phyloP scores from a whole-genome alignment of 1,284 basidiomycete species.

The Thelephora terrestris region DNA sequence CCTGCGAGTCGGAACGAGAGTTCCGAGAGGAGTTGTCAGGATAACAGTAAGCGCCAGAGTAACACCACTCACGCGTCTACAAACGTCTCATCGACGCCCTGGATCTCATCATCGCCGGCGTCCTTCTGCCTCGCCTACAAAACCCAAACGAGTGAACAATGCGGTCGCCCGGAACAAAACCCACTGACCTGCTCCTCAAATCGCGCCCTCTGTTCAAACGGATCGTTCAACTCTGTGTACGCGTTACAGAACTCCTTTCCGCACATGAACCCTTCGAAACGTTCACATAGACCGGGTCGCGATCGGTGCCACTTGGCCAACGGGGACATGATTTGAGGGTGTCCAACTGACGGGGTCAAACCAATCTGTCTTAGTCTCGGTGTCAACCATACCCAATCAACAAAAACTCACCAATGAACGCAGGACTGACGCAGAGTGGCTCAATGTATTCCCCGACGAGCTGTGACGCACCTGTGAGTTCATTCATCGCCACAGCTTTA shows the following conservation, averaged over 20 bases:
- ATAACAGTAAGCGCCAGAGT: slow-evolving; percentile 1
- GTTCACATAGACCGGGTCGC: slow-evolving; percentile 90
- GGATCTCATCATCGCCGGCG: slow-evolving; percentile 95
- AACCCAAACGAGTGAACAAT: slow-evolving; percentile 2
- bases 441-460: slow-evolving; percentile 98
- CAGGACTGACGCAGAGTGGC: slow-evolving; percentile 90
- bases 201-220: slow-evolving; percentile 90
- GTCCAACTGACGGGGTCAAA: slow-evolving; percentile 56
- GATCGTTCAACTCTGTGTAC: slow-evolving; percentile 98
- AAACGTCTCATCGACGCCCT: slow-evolving; percentile 93
- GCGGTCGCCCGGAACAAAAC: neutral
- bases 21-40: slow-evolving; percentile 1
- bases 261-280: slow-evolving; percentile 97
- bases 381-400: neutral
- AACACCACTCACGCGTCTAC: slow-evolving; percentile 67
- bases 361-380: slow-evolving; percentile 2
- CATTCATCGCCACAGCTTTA: too few species aligned
- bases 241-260: slow-evolving; percentile 98
- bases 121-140: slow-evolving; percentile 81
- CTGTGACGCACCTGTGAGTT: slow-evolving; percentile 24
- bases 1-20: slow-evolving; percentile 28
- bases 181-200: slow-evolving; percentile 83
- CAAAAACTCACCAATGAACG: slow-evolving; percentile 73
- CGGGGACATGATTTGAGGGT: slow-evolving; percentile 99
- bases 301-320: slow-evolving; percentile 95